Evolutionary conservation across 1,284 basidiomycete genomes (phyloP), one percentile per base, ranked within the genome.

Genomic region (Rhodofomes roseus): DNA sequence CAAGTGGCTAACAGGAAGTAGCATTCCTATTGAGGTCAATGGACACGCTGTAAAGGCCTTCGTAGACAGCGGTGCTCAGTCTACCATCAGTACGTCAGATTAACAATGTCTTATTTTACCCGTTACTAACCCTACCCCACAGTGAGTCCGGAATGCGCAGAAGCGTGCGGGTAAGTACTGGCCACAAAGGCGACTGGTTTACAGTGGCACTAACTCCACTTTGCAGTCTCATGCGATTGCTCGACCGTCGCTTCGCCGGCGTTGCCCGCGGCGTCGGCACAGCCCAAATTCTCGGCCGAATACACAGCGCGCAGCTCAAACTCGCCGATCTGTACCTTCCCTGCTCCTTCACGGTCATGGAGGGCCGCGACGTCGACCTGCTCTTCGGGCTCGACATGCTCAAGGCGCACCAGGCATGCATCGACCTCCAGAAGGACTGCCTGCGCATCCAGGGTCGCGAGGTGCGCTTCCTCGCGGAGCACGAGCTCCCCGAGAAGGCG

Each of bases 321-420:
- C 76, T 99, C 31, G 87, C 89, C 8, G 86, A 90, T 69, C 77
- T 98, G 31, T 82, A 85, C 76, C 81, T 99, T 11, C 89, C 95
- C 0, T 98, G 96, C 71, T 87, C 94, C 0, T 95, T 99, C 73
- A 96, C 95, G 1, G 90, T 99, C 64, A 92, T 99, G 83, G 96
- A 99, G 89, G 95, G 95, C 25, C 85, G 88, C 36, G 87, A 91
- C 58, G 95, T 98, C 43, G 96, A 99, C 68, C 85, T 99, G 22
- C 80, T 99, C 1, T 92, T 99, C 56, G 97, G 96, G 4, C 81
- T 99, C 20, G 96, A 99, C 79, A 99, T 99, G 97, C 85, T 99
- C 58, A 98, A 96, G 75, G 90, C 95, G 1, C 94, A 98, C 71
- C 95, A 98, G 73, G 96, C 95, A 9, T 91, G 87, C 67, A 98